Evolutionary conservation across 75 land plant species (phyloP), one percentile per base, ranked within the genome.

Genomic region (Cupressus sempervirens): DNA sequence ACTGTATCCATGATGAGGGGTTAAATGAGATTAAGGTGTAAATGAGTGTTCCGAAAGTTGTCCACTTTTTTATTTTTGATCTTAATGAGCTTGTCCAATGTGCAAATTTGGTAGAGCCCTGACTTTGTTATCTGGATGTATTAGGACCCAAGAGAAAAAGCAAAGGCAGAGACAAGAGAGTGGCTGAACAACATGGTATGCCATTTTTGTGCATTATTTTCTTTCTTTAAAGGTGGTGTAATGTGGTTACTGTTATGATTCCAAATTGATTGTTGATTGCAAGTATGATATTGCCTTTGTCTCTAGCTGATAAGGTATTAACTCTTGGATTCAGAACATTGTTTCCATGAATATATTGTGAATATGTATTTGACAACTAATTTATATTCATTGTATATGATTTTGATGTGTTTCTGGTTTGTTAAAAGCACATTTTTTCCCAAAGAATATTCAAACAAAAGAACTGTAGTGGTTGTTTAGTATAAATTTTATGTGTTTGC

Each of bases 101-200:
- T 45, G 13, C 23, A 13, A 43, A 6, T 76, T 79, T 79, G 50
- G 18, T 26, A 79, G 50, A n/a, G 13, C 14, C 8, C 81, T 79
- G 48, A 79, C 46, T 43, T n/a, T 45, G 45, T 45, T 79, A n/a
- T 79, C 45, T 79, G 81, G 65, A 67, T 87, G 75, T 90, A 48
- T 35, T 84, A 98, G 99, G 99, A 98, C 91, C 99, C 98, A 76
- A 96, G 88, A 85, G 99, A 98, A 85, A 98, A 94, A 86, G 99
- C 99, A 43, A 98, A 98, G 85, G 85, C 95, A 54, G 99, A 98
- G 88, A 93, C 98, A 84, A 92, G 99, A 84, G 99, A 98, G 84
- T 98, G 99, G 99, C 82, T 98, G 86, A 98, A 98, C 87, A 94
- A 89, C 89, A 92, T 94, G 98, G 99, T 98, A 90, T 84, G 94